These are phyloP conservation scores for Metschnikowia reukaufii DNA, from an alignment of 805 yeast genomes.

Conservation along the genomic window DNA sequence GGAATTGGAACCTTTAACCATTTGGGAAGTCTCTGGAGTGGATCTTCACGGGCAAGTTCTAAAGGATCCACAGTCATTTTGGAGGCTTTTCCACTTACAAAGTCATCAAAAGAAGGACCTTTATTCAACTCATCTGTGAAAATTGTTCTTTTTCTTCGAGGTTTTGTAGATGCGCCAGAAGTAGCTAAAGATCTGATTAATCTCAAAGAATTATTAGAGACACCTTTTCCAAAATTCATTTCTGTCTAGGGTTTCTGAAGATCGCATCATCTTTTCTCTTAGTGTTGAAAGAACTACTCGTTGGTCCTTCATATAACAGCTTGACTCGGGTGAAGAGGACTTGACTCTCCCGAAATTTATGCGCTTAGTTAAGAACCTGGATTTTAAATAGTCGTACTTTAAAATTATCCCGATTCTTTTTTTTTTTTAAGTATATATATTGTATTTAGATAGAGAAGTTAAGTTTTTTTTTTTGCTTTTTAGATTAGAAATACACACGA, in stretches of 20 bases:
- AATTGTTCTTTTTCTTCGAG: conserved; percentile 53
- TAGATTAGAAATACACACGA: no score
- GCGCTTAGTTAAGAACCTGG: neutral
- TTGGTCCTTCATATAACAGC: conserved; percentile 1
- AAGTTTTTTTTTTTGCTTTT: no score
- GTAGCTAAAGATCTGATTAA: conserved; percentile 15
- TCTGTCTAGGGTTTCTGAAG: neutral
- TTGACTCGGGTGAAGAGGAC: neutral
- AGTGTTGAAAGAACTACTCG: neutral
- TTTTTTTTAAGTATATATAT: no score
- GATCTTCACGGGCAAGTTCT: conserved; percentile 66
- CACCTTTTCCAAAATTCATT: conserved; percentile 2
- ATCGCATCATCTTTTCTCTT: neutral
- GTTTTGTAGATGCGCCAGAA: conserved; percentile 12
- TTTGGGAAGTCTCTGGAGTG: conserved; percentile 73
- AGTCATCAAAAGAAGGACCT: conserved; percentile 95
- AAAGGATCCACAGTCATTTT: conserved; percentile 70
- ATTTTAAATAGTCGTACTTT: no score
- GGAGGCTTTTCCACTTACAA: conserved; percentile 77
- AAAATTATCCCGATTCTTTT: no score
- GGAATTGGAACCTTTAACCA: conserved; percentile 98
- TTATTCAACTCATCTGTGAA: conserved; percentile 69
- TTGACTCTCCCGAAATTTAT: conserved; percentile 1
- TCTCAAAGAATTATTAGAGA: neutral
- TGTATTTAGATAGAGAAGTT: no score